Conservation (phyloP, 2,329 filamentous ascomycete species). For the Chrysoporthe cubensis region DNA sequence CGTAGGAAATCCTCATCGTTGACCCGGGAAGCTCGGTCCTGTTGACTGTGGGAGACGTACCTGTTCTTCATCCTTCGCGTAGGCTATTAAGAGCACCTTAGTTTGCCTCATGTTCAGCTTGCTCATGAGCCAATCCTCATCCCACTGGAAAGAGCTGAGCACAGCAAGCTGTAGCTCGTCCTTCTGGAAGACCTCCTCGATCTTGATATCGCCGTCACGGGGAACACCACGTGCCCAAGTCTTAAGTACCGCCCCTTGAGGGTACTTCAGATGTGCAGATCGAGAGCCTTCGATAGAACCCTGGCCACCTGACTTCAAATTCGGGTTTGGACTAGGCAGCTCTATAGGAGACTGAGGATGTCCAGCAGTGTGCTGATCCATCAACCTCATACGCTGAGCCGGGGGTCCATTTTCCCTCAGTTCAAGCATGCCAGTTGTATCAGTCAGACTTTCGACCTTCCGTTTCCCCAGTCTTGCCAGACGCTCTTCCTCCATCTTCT, state of each 20-base stretch:
- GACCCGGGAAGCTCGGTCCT: not conserved
- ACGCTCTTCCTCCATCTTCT: constrained; percentile 84
- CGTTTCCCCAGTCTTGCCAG: constrained; percentile 70
- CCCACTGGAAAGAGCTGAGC: constrained; percentile 85
- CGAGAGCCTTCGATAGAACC: not conserved
- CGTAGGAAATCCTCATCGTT: not conserved
- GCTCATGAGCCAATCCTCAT: constrained; percentile 75
- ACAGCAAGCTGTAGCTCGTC: constrained; percentile 74
- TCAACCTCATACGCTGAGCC: constrained; percentile 19
- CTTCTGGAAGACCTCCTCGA: constrained; percentile 84
- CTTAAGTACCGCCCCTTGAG: constrained; percentile 73
- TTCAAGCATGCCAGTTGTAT: not conserved
- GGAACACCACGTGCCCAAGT: constrained; percentile 73
- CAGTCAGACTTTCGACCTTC: constrained; percentile 30
- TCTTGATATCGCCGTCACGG: constrained; percentile 73
- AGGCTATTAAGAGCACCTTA: constrained; percentile 64
- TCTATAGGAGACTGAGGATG: constrained; percentile 10
- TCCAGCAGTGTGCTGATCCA: constrained; percentile 4
- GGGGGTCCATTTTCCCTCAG: constrained; percentile 25
- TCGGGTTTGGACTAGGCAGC: constrained; percentile 7
- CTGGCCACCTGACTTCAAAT: constrained; percentile 1
- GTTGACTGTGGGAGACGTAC: constrained; percentile 42
- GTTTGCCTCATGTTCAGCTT: constrained; percentile 68
- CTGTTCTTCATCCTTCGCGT: constrained; percentile 55
- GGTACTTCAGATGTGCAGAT: constrained; percentile 44